Base-by-base conservation (phyloP, 2,329 filamentous ascomycete species). In the Colletotrichum lentis region DNA sequence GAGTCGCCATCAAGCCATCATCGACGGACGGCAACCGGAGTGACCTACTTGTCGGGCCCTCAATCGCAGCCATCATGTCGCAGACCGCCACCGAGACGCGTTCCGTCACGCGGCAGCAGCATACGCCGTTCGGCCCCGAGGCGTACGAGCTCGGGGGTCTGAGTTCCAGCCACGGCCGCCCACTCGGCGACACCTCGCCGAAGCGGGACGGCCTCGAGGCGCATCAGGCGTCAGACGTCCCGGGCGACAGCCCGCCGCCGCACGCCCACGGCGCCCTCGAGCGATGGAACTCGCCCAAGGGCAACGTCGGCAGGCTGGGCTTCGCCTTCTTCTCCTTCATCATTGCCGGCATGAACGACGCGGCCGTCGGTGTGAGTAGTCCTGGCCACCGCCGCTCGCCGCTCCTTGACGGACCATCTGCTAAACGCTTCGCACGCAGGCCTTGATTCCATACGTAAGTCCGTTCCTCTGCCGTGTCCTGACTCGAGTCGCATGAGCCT, bases 281-380 rank as follows among this genome's bases (percentile, higher is more conserved):
- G 66, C 64, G 76, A 67, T 81, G 79, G 79, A 81, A 80, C 64
- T 71, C 74, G 20, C 79, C 79, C 0, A 74, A 62, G 8, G 74
- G 73, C 1, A 81, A 81, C 20, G 47, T 77, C 0, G 65, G 67
- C 1, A 75, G 74, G 31, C 69, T 81, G 1, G 73, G 47, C 0
- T 80, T 80, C 44, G 83, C 86, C 0, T 89, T 89, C 72, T 81
- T 85, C 74, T 83, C 85, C 0, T 88, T 90, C 67, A 79, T 87
- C 2, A 80, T 90, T 50, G 84, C 88, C 69, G 88, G 88, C 0
- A 83, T 87, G 77, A 90, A 90, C 69, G 88, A 91, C 75, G 88
- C 84, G 3, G 84, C 86, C 18, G 84, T 86, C 61, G 87, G 87
- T 59, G 85, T 86, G 80, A 64, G 81, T 76, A 5, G 18, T 18